Base-by-base conservation (phyloP, 305 asterid genomes). In the Salvia sclarea region DNA sequence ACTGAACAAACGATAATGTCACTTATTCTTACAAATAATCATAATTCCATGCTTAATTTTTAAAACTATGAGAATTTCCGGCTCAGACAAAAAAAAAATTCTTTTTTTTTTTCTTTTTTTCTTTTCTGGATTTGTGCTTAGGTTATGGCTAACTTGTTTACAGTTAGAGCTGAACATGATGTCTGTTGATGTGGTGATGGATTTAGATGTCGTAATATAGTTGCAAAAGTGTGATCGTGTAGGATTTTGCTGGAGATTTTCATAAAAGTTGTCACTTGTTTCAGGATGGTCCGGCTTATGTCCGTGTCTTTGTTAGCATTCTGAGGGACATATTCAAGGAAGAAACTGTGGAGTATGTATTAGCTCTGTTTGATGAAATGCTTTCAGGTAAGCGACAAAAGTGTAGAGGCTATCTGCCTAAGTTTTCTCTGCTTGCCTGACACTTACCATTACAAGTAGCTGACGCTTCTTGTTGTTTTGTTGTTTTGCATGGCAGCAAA, bases 281-380 rank as follows among this genome's bases (percentile, higher is more conserved):
- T 56, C 96, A 92, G 97, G 98, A 90, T 80, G 98, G 97, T 66
- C 89, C 93, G 20, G 90, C 96, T 58, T 90, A 90, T 47, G 61
- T 92, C 68, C 83, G 68, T 41, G 85, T 87, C 61, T 88, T 92
- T 66, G 88, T 90, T 35, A 88, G 91, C 91, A 90, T 90, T 72
- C 76, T 92, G 77, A 88, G 89, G 8, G 96, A 84, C 78, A 85
- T 90, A 79, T 85, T 69, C 83, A 90, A 90, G 86, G 95, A 90
- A 71, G 97, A 92, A 78, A 88, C 97, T 37, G 85, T 90, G 54
- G 98, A 92, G 82, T 92, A 92, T 75, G 87, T 90, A 68, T 73
- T 92, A 66, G 95, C 96, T 70, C 78, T 90, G 73, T 74, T 90
- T 73, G 98, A 92, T 84, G 98, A 92, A 79, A 79, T 85, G 86